These are phyloP conservation scores for Candolleomyces aberdarensis DNA, from an alignment of 768 basidiomycete genomes.

Conservation along the genomic window DNA sequence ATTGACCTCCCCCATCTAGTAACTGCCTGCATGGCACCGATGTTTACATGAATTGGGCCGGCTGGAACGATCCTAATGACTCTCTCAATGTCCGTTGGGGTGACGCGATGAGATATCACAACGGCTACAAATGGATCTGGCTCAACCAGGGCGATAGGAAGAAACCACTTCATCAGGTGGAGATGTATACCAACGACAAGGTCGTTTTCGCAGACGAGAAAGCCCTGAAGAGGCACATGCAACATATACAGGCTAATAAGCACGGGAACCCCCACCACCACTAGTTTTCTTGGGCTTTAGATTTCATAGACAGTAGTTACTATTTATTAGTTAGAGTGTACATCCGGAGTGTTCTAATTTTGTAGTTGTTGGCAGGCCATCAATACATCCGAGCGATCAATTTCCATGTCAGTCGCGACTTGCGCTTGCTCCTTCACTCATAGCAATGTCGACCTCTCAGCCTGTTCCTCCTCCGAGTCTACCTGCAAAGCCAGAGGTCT, in stretches of 20 bases:
- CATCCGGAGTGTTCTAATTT: too few relatives aligned
- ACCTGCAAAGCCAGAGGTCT: constrained; percentile 31
- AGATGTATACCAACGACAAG: not conserved
- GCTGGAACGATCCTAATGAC: constrained; percentile 42
- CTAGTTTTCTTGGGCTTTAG: not conserved
- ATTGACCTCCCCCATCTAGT: constrained; percentile 11
- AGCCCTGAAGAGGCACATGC: not conserved
- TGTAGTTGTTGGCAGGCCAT: too few relatives aligned
- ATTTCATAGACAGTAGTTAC: too few relatives aligned
- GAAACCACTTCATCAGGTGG: not conserved
- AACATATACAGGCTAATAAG: not conserved
- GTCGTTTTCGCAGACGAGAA: not conserved
- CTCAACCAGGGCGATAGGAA: constrained; percentile 29
- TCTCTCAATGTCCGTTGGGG: constrained; percentile 40
- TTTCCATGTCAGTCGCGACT: not conserved
- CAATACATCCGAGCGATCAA: not conserved
- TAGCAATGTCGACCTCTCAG: constrained; percentile 13
- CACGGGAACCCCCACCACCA: not conserved
- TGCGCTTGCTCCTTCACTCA: not conserved
- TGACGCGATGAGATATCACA: constrained; percentile 41
- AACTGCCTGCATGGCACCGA: constrained; percentile 43
- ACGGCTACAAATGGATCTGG: constrained; percentile 52
- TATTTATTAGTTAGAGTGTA: too few relatives aligned
- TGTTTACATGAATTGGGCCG: constrained; percentile 42
- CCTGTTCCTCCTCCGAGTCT: constrained; percentile 18